Evolutionary conservation across 352 stramenopile species (phyloP).

Genomic region (Phytopythium helicoides): DNA sequence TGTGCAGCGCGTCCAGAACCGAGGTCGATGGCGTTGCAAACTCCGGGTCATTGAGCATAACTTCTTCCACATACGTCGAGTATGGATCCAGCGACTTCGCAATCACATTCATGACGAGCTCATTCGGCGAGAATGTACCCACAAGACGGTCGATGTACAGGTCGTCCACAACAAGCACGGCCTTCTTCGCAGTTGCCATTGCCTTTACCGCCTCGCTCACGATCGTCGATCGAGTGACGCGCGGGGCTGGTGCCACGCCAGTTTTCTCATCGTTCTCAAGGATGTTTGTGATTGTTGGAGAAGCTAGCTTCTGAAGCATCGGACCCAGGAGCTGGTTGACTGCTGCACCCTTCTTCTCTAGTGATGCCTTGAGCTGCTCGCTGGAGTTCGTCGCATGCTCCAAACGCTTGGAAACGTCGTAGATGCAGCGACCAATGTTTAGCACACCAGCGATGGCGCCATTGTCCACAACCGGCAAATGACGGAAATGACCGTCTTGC

Average conservation of each 20-base stretch:
- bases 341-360: conserved; percentile 71
- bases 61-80: conserved; percentile 87
- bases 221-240: conserved; percentile 82
- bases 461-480: conserved; percentile 93
- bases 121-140: conserved; percentile 96
- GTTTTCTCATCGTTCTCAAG: conserved; percentile 70
- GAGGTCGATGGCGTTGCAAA: conserved; percentile 61
- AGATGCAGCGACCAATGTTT: conserved; percentile 98
- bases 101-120: conserved; percentile 96
- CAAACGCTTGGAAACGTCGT: conserved; percentile 97
- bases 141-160: conserved; percentile 87
- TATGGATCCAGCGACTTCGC: conserved; percentile 89
- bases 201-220: conserved; percentile 73
- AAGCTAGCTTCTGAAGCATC: conserved; percentile 82
- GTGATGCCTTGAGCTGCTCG: conserved; percentile 78
- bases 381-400: conserved; percentile 88
- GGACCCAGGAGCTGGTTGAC: conserved; percentile 74
- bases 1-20: conserved; percentile 84
- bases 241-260: conserved; percentile 48
- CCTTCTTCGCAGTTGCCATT: conserved; percentile 87
- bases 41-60: conserved; percentile 89
- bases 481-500: conserved; percentile 96
- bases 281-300: conserved; percentile 82
- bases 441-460: conserved; percentile 93
- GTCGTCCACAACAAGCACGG: conserved; percentile 92